Percentiles rank a stretch among this genome's conserved stretches.
phyloP scores from a whole-genome alignment of 2,329 filamentous ascomycete species.

The Fusarium dimerum region DNA sequence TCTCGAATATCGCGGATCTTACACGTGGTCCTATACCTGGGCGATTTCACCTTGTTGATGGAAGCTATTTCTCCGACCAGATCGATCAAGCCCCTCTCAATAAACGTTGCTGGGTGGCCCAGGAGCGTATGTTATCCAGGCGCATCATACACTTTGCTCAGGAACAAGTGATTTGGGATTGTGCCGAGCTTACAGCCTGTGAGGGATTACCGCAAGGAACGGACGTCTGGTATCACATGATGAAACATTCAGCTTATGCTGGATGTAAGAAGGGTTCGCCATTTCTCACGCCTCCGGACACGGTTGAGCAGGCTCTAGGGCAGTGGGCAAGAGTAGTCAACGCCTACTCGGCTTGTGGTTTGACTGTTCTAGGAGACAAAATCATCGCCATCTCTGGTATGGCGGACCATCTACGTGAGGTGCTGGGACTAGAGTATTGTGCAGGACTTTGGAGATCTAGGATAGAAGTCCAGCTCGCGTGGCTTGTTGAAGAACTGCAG shows the following conservation, averaged over 20 bases:
- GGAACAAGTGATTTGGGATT: conserved; percentile 16
- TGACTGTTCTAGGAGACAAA: conserved; percentile 10
- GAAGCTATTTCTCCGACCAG: conserved; percentile 2
- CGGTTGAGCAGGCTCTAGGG: neutral
- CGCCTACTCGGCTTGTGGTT: conserved; percentile 6
- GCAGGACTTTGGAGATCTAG: conserved; percentile 9
- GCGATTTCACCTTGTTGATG: conserved; percentile 2
- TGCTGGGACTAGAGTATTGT: conserved; percentile 8
- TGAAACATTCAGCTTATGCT: neutral
- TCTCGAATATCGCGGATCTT: neutral
- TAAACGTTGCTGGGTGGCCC: conserved; percentile 9
- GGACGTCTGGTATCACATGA: neutral
- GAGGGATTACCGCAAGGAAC: neutral
- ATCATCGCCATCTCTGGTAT: conserved; percentile 8
- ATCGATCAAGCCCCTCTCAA: conserved; percentile 10
- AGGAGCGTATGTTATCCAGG: conserved; percentile 11
- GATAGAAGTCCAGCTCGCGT: conserved; percentile 12
- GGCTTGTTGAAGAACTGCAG: neutral
- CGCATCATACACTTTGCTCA: conserved; percentile 14
- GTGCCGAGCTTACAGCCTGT: conserved; percentile 2
- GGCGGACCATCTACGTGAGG: conserved; percentile 6
- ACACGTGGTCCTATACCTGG: neutral
- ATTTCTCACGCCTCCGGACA: neutral
- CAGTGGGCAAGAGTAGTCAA: conserved; percentile 13
- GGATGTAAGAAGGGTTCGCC: conserved; percentile 3